Evolutionary conservation across 495 filamentous ascomycete genomes (phyloP), one percentile per base, ranked within the genome.

Genomic region (Wilcoxina mikolae): DNA sequence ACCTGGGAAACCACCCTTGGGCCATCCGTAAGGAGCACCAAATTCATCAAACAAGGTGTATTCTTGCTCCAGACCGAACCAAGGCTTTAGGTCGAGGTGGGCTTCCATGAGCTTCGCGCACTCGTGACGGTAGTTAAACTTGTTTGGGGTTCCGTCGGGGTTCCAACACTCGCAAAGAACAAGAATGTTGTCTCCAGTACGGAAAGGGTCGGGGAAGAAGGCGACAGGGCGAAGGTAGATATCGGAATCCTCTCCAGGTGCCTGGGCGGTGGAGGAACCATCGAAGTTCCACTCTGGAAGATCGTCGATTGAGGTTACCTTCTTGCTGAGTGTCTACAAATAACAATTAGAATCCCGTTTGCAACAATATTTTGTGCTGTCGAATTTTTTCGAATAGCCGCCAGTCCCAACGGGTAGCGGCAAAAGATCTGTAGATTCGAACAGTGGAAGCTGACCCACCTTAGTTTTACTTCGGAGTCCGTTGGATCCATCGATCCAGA

Each of bases 251-350:
- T 90, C 85, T 67, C 90, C 87, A 28, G 88, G 87, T 51, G 91
- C 91, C 71, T 98, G 91, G 64, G 76, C 85, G 61, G 87, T 94
- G 18, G 88, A 95, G 52, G 87, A 94, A 68, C 91, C 91, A 68
- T 98, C 91, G 67, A 98, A 98, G 77, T 96, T 98, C 91, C 91
- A 98, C 70, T 94, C 86, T 56, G 90, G 86, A 56, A 98, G 86
- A 56, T 95, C 87, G 53, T 86, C 83, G 54, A 86, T 72, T 33
- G 73, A 71, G 52, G 73, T 71, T 57, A 79, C 70, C 70, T 66
- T 68, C 62, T 81, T 80, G 64, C 72, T 76, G 38, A 95, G 78
- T 60, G 90, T 95, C 90, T 96, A 68, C 22, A 59, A 65, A n/a
- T 46, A 49, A 60, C 65, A 57, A 65, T 65, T 44, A 29, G 60